phyloP scores from a whole-genome alignment of 805 yeast species.

The Maudiozyma saulgeensis region DNA sequence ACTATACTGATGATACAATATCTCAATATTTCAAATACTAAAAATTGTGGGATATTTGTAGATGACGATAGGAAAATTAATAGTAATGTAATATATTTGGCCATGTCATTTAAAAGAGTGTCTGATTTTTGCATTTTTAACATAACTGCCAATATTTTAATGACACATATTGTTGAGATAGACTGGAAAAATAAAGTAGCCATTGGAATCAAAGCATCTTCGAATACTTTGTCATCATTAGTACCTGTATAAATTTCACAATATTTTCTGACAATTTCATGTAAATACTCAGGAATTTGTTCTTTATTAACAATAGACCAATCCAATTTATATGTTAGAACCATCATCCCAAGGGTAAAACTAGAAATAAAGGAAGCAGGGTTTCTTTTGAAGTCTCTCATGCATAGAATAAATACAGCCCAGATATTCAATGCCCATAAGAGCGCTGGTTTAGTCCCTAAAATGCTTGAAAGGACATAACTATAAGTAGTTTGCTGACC shows the following conservation, averaged over 20 bases:
- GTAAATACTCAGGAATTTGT: slow-evolving; percentile 34
- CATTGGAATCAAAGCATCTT: slow-evolving; percentile 26
- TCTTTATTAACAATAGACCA: slow-evolving; percentile 50
- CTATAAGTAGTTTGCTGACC: slow-evolving; percentile 71
- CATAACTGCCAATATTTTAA: slow-evolving; percentile 24
- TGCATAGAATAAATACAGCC: slow-evolving; percentile 28
- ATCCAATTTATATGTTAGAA: slow-evolving; percentile 45
- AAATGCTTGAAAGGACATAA: slow-evolving; percentile 37
- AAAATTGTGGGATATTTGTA: slow-evolving; percentile 41
- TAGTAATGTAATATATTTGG: slow-evolving; percentile 29
- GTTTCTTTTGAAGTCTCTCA: not conserved
- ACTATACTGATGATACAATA: slow-evolving; percentile 5
- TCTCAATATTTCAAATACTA: slow-evolving; percentile 29
- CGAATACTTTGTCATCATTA: slow-evolving; percentile 23
- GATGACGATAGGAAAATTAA: slow-evolving; percentile 43
- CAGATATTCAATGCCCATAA: slow-evolving; percentile 42
- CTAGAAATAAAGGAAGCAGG: slow-evolving; percentile 36
- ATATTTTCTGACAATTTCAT: slow-evolving; percentile 13
- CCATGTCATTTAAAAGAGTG: slow-evolving; percentile 8
- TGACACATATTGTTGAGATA: slow-evolving; percentile 24
- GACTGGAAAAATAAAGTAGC: slow-evolving; percentile 31
- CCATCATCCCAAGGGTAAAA: slow-evolving; percentile 37
- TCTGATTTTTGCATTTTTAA: slow-evolving; percentile 6
- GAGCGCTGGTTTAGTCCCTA: slow-evolving; percentile 28
- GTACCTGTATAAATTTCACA: slow-evolving; percentile 6